Percentiles rank a stretch among this genome's conserved stretches.
These are phyloP conservation scores for Pythium biforme DNA, from an alignment of 352 stramenopile species.

Conservation along the genomic window DNA sequence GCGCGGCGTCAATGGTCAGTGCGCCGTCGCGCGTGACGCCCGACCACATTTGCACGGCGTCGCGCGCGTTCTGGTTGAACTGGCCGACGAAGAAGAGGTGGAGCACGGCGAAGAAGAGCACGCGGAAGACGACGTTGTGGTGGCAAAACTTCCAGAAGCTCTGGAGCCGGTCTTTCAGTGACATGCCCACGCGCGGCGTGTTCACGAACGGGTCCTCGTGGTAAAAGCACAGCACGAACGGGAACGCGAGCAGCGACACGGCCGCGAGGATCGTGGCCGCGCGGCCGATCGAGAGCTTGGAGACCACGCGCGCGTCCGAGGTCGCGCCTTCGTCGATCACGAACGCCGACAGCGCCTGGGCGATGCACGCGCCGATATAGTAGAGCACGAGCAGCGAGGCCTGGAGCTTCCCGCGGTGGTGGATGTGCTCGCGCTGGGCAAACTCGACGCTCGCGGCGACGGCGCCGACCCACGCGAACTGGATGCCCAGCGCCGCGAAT, in stretches of 20 bases:
- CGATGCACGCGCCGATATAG: constrained; percentile 13
- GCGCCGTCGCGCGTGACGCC: constrained; percentile 5
- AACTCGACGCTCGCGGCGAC: constrained; percentile 25
- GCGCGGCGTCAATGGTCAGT: constrained; percentile 8
- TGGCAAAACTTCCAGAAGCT: constrained; percentile 28
- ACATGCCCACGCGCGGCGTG: constrained; percentile 7
- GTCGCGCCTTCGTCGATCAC: constrained; percentile 11
- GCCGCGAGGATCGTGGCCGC: constrained; percentile 13
- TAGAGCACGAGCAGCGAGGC: constrained; percentile 22
- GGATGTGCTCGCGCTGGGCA: constrained; percentile 28
- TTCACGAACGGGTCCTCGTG: constrained; percentile 16
- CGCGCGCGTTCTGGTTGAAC: constrained; percentile 24
- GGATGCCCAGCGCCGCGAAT: constrained; percentile 13
- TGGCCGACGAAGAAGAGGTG: constrained; percentile 25
- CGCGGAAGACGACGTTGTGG: constrained; percentile 26
- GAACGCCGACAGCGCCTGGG: constrained; percentile 5
- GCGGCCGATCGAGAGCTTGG: constrained; percentile 15
- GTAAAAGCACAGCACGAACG: constrained; percentile 20
- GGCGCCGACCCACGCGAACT: constrained; percentile 24
- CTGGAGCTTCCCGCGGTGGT: constrained; percentile 24
- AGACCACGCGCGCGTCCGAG: constrained; percentile 9
- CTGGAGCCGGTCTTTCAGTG: constrained; percentile 1
- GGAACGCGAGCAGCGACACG: constrained; percentile 10
- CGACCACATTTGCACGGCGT: constrained; percentile 23
- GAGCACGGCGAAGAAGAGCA: constrained; percentile 22